A percentile compares a stretch with the other conserved stretches of the same genome.
Conservation (phyloP, 2,329 filamentous ascomycete species). For the Ceratocystis albifundus region DNA sequence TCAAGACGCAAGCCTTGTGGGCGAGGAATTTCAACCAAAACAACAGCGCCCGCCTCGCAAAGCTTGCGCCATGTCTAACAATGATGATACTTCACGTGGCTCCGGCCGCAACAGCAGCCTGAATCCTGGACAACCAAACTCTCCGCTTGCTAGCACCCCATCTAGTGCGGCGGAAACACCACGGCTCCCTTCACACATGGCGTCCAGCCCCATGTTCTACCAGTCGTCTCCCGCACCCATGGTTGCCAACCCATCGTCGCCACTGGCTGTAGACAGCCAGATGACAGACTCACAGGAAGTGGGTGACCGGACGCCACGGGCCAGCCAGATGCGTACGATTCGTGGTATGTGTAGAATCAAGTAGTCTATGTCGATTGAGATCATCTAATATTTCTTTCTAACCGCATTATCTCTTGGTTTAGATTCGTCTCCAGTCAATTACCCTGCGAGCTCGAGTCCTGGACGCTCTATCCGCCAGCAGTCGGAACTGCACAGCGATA, state of each 20-base stretch:
- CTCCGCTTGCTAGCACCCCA: conserved; percentile 16
- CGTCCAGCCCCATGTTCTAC: conserved; percentile 75
- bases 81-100: conserved; percentile 20
- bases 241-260: conserved; percentile 17
- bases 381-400: neutral
- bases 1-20: neutral
- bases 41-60: neutral
- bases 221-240: conserved; percentile 40
- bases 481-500: conserved; percentile 67
- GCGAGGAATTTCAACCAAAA: neutral
- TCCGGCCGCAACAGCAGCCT: conserved; percentile 14
- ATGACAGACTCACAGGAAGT: conserved; percentile 46
- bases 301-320: conserved; percentile 54
- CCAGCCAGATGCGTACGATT: conserved; percentile 33
- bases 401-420: conserved; percentile 9
- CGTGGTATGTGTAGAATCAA: conserved; percentile 10
- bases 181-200: conserved; percentile 34
- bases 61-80: conserved; percentile 15
- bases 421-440: conserved; percentile 91
- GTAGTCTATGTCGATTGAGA: neutral
- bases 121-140: conserved; percentile 12
- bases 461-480: conserved; percentile 51
- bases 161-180: conserved; percentile 21
- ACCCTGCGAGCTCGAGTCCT: conserved; percentile 81
- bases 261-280: conserved; percentile 29